Evolutionary conservation across 2,329 filamentous ascomycete species (phyloP), one percentile per base, ranked within the genome.

Genomic region (Fusarium gaditjirri): DNA sequence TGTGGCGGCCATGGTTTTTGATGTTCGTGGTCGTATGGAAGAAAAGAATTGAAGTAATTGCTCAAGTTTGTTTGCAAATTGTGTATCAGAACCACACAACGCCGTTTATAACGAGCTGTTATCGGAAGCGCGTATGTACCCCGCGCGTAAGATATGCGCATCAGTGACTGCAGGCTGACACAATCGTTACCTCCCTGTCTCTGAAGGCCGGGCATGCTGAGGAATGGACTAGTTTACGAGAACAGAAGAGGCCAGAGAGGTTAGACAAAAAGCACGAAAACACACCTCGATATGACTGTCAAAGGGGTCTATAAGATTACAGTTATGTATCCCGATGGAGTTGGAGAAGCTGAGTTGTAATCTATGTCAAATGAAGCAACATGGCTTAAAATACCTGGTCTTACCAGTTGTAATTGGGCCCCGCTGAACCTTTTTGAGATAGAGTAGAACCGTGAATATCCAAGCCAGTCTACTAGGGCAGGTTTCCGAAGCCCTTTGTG

Each of bases 141-240:
- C 70, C 70, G 70, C 70, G 52, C 62, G 46, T 39, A 25, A 62
- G 21, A 36, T 41, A 39, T 53, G 54, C 41, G 41, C 33, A 58
- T 47, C 29, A 25, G 41, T 63, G 44, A 67, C 65, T 67, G 53
- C 61, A 73, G 39, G 47, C 53, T 71, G 65, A 71, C 39, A 66
- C 53, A 41, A 56, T 61, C 29, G n/a, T 47, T 55, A 25, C 31
- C 42, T 49, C 17, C 44, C 8, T 49, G 42, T 25, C 33, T 13
- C 27, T 6, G 43, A 62, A 17, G 21, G 23, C 7, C 27, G 31
- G 44, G 42, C 44, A 35, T 47, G 42, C 44, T 33, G 14, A 33
- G 27, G 41, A 25, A 53, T 31, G 25, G 19, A 10, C 49, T 53
- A 21, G 27, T 33, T 17, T 39, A 38, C 16, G 16, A 25, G 23